A percentile compares a stretch with the other conserved stretches of the same genome.
Evolutionary conservation across 192 early-diverging fungal species (phyloP).

Genomic region (Kickxella alabastrina): DNA sequence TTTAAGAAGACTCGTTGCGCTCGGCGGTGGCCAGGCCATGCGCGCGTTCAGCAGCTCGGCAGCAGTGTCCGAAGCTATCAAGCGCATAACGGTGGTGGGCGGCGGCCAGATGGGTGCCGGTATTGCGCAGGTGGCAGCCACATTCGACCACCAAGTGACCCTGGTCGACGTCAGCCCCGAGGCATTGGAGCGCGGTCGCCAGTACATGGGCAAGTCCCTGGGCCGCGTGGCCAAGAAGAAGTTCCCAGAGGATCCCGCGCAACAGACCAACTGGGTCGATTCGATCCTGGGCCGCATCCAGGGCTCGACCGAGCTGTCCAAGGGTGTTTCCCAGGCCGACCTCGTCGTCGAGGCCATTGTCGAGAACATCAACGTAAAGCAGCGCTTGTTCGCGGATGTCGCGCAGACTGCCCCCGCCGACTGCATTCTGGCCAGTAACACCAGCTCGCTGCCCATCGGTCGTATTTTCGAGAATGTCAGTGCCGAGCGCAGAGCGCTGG

Average conservation of each 20-base stretch:
- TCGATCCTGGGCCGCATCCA: constrained; percentile 61
- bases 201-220: constrained; percentile 74
- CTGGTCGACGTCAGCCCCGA: constrained; percentile 73
- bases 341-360: constrained; percentile 90
- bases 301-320: constrained; percentile 60
- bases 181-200: constrained; percentile 67
- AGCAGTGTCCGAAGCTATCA: constrained; percentile 48
- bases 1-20: too few species aligned
- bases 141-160: constrained; percentile 66
- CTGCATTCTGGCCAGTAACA: constrained; percentile 85
- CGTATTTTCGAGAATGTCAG: constrained; percentile 57
- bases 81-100: constrained; percentile 75
- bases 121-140: constrained; percentile 81
- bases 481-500: constrained; percentile 13
- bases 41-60: too few species aligned
- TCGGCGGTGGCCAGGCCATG: too few species aligned
- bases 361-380: constrained; percentile 80
- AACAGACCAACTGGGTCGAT: constrained; percentile 67
- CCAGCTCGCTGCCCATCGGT: constrained; percentile 75
- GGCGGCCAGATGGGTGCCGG: constrained; percentile 80
- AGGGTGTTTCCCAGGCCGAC: constrained; percentile 61
- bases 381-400: constrained; percentile 63
- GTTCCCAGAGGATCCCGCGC: constrained; percentile 55
- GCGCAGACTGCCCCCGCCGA: constrained; percentile 64
- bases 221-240: constrained; percentile 77